Evolutionary conservation across 2,329 filamentous ascomycete species (phyloP).

Genomic region (Biscogniauxia mediterranea): DNA sequence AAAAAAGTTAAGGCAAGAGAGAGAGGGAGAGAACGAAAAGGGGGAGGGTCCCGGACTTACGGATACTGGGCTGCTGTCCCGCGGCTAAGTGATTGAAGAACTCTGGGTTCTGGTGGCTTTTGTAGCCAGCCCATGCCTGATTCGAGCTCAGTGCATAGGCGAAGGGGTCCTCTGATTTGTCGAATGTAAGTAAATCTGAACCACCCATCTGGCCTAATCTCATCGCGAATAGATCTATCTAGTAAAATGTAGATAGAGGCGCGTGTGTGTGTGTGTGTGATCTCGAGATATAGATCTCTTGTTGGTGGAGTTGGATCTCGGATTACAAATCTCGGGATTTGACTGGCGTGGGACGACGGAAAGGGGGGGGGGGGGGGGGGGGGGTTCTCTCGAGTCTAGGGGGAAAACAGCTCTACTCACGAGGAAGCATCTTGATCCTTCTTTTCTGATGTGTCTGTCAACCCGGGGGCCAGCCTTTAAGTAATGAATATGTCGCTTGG

Average conservation of each 20-base stretch:
- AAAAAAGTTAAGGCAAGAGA: slow-evolving; percentile 2
- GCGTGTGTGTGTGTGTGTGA: no score
- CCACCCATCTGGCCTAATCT: not conserved
- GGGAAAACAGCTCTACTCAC: not conserved
- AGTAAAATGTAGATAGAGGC: not conserved
- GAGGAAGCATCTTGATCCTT: not conserved
- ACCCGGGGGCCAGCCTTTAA: not conserved
- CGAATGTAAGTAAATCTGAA: slow-evolving; percentile 25
- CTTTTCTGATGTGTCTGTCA: not conserved
- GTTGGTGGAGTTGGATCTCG: not conserved
- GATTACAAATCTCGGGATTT: not conserved
- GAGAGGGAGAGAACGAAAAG: not conserved
- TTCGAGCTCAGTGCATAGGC: slow-evolving; percentile 65
- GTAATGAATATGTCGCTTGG: not conserved
- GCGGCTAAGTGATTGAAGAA: slow-evolving; percentile 68
- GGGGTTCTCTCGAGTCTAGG: not conserved
- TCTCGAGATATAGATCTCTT: not conserved
- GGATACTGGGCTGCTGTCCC: slow-evolving; percentile 65
- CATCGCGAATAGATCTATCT: not conserved
- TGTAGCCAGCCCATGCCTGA: slow-evolving; percentile 67
- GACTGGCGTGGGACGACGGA: not conserved
- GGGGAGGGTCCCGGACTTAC: slow-evolving; percentile 36
- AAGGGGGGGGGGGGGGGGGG: not conserved
- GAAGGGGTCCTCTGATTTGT: slow-evolving; percentile 52
- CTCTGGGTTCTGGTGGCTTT: slow-evolving; percentile 62